A percentile compares a stretch with the other conserved stretches of the same genome.
phyloP scores from a whole-genome alignment of 345 rosid species.

The Dovyalis caffra region DNA sequence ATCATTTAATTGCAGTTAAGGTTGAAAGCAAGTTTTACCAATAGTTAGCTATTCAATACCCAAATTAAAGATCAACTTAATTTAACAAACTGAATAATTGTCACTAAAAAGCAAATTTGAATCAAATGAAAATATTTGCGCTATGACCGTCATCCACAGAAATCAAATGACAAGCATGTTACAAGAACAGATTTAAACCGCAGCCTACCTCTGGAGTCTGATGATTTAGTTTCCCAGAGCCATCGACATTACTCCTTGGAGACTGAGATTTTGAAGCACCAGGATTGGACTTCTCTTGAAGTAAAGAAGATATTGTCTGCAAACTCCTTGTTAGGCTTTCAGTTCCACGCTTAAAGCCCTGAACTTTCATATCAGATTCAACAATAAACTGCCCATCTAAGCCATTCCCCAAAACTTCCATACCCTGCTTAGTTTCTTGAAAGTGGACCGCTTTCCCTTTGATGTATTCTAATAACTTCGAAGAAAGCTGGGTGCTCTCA shows the following conservation, averaged over 20 bases:
- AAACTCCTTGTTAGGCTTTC: conserved; percentile 77
- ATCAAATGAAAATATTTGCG: not conserved
- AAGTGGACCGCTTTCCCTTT: conserved; percentile 52
- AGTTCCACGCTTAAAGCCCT: conserved; percentile 61
- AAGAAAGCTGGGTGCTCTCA: conserved; percentile 55
- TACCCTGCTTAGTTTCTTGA: conserved; percentile 42
- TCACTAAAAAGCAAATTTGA: not conserved
- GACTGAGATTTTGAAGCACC: conserved; percentile 40
- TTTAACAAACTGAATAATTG: not conserved
- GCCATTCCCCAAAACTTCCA: conserved; percentile 34
- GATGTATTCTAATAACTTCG: conserved; percentile 61
- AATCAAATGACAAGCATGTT: not conserved
- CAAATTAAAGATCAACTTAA: not conserved
- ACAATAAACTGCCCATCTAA: conserved; percentile 65
- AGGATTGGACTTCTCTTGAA: conserved; percentile 61
- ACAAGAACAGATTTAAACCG: conserved; percentile 1
- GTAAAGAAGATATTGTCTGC: conserved; percentile 57
- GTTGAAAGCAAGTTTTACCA: not conserved
- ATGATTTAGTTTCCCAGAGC: conserved; percentile 37
- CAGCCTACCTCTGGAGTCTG: conserved; percentile 59
- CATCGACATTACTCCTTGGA: conserved; percentile 16
- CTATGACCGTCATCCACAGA: not conserved
- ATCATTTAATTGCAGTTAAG: conserved; percentile 8
- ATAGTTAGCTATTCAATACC: not conserved
- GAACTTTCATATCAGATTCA: conserved; percentile 70